Conservation (phyloP, 768 basidiomycete species). For the Collybiopsis luxurians region DNA sequence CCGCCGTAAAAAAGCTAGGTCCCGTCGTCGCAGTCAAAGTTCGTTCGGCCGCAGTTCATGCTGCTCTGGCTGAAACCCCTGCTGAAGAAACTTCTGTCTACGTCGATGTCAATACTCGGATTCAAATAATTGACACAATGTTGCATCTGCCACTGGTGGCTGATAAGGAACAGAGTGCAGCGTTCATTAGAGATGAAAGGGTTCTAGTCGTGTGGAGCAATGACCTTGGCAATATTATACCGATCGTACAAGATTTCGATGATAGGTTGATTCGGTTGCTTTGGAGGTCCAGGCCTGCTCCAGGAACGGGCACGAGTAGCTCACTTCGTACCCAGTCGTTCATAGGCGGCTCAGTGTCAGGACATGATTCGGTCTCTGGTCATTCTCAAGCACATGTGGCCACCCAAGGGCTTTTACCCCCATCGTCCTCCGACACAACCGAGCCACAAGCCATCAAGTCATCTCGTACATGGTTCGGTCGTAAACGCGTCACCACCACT, state of each 20-base stretch:
- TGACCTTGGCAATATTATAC: conserved; percentile 74
- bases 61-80: conserved; percentile 46
- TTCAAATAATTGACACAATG: conserved; percentile 58
- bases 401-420: conserved; percentile 10
- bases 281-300: conserved; percentile 51
- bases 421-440: neutral
- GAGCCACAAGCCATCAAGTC: conserved; percentile 22
- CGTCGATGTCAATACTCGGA: conserved; percentile 59
- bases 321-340: conserved; percentile 27
- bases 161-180: conserved; percentile 76
- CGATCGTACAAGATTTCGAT: conserved; percentile 70
- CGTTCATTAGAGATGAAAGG: conserved; percentile 84
- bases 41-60: conserved; percentile 51
- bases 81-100: conserved; percentile 38
- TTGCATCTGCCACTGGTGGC: conserved; percentile 41
- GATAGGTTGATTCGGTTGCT: conserved; percentile 78
- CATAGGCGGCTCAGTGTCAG: conserved; percentile 13
- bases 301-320: conserved; percentile 38
- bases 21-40: conserved; percentile 59
- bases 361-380: conserved; percentile 30
- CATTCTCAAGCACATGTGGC: conserved; percentile 24
- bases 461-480: conserved; percentile 62
- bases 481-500: conserved; percentile 39
- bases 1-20: conserved; percentile 49
- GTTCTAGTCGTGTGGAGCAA: conserved; percentile 86